phyloP scores from a whole-genome alignment of 2,329 filamentous ascomycete genomes.

The Scleromitrula shiraiana region DNA sequence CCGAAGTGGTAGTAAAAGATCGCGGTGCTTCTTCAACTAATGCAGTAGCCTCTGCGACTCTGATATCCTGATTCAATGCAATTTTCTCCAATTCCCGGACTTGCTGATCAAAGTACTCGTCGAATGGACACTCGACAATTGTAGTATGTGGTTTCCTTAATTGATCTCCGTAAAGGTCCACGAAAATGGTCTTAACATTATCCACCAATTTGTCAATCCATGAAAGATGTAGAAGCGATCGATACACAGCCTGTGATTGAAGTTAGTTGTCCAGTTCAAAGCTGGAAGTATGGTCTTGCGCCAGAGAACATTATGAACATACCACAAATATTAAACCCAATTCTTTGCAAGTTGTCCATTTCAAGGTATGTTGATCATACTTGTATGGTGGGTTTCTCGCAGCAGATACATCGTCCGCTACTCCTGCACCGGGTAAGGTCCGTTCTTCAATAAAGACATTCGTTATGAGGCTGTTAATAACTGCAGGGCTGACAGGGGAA shows the following conservation, averaged over 20 bases:
- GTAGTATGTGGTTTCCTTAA: constrained; percentile 74
- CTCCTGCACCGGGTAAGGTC: constrained; percentile 47
- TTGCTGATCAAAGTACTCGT: constrained; percentile 91
- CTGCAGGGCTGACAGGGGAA: constrained; percentile 66
- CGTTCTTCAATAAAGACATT: constrained; percentile 98
- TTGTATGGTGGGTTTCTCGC: constrained; percentile 67
- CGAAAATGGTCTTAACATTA: constrained; percentile 86
- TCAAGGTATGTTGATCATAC: constrained; percentile 88
- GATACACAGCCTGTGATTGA: constrained; percentile 73
- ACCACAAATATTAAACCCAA: constrained; percentile 93
- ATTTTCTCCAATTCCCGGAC: constrained; percentile 68
- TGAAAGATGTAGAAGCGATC: constrained; percentile 85
- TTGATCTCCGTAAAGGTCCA: constrained; percentile 82
- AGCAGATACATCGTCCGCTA: constrained; percentile 53
- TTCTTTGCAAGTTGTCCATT: constrained; percentile 90
- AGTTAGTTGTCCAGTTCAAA: background rate
- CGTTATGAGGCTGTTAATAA: constrained; percentile 91
- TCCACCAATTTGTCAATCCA: constrained; percentile 98
- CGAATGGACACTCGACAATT: constrained; percentile 75
- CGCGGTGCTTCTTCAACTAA: constrained; percentile 19
- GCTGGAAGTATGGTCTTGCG: background rate
- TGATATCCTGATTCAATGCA: constrained; percentile 30
- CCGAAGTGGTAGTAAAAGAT: constrained; percentile 16
- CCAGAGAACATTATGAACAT: constrained; percentile 15
- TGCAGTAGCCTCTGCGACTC: constrained; percentile 21